Base-by-base conservation (phyloP, 2,329 filamentous ascomycete species). In the Ophiosphaerella korrae region DNA sequence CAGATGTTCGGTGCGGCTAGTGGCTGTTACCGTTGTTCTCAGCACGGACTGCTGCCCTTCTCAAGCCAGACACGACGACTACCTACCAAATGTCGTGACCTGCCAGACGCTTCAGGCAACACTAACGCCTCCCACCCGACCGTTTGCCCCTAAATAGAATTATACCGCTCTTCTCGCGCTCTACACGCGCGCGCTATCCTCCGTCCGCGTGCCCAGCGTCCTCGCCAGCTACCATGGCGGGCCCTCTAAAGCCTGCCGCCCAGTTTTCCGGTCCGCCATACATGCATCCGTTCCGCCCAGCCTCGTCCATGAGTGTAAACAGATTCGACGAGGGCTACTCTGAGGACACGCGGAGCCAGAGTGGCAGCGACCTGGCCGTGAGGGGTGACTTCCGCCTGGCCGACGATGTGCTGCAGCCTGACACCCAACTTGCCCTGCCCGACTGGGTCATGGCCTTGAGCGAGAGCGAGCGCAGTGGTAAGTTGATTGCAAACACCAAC, bases 321-420 rank as follows among this genome's bases (percentile, higher is more conserved):
- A 61, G 67, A 42, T 82, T 91, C 51, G 90, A 95, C 76, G 91
- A 95, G 76, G 91, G 91, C 65, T 95, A 94, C 72, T 92, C 90
- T 5, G 90, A 94, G 71, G 89, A 92, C 42, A 83, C 81, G 2
- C 74, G 78, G 53, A 84, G 77, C 57, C 75, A 77, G 57, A 71
- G 67, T 50, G 77, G 72, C 32, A 73, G 71, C 58, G 77, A 79
- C 42, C 66, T 69, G 60, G 60, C 72, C 36, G 70, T 74, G 70
- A 62, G 72, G 47, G 63, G 64, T 21, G 75, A 75, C 52, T 58
- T 61, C 35, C 58, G 58, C 31, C 58, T 71, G 26, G 70, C 70
- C 18, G 65, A 72, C 36, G 59, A 68, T 40, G 73, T 76, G 55
- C 55, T 65, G 49, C 65, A 71, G 18, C 57, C 65, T 11, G 64